phyloP scores from a whole-genome alignment of 2,329 filamentous ascomycete genomes.

The Juglanconis sp. region DNA sequence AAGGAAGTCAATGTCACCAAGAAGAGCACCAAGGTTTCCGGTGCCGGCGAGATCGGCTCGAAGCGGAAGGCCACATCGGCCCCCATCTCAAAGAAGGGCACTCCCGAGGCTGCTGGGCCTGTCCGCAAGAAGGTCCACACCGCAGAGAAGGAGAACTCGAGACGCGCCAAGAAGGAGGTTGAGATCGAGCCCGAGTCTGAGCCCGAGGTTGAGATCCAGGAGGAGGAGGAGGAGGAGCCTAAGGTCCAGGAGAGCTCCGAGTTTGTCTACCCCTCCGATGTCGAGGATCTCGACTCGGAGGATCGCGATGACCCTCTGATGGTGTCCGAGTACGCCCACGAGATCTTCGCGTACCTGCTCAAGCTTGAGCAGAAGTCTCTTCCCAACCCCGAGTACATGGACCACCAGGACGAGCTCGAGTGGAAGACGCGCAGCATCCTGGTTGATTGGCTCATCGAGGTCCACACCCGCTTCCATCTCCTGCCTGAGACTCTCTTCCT shows the following conservation, averaged over 20 bases:
- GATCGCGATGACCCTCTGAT: constrained; percentile 93
- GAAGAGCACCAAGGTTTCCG: constrained; percentile 52
- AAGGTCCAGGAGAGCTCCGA: constrained; percentile 19
- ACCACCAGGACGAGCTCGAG: constrained; percentile 88
- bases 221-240: constrained; percentile 26
- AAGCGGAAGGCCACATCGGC: constrained; percentile 65
- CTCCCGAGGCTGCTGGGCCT: constrained; percentile 64
- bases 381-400: constrained; percentile 93
- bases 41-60: constrained; percentile 17
- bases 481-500: constrained; percentile 96
- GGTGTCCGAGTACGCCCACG: constrained; percentile 94
- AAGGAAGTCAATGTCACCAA: constrained; percentile 53
- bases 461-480: constrained; percentile 93
- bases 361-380: constrained; percentile 76
- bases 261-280: constrained; percentile 34
- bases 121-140: constrained; percentile 62
- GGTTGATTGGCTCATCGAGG: constrained; percentile 97
- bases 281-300: constrained; percentile 75
- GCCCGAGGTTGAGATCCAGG: constrained; percentile 31
- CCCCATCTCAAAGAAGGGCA: constrained; percentile 58
- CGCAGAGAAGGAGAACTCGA: constrained; percentile 49
- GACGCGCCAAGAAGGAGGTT: constrained; percentile 28
- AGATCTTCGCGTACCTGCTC: constrained; percentile 94
- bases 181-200: constrained; percentile 26
- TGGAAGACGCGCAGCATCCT: constrained; percentile 99